Evolutionary conservation across 2,329 filamentous ascomycete genomes (phyloP), one percentile per base, ranked within the genome.

Genomic region (Cordyceps cateniannulata): DNA sequence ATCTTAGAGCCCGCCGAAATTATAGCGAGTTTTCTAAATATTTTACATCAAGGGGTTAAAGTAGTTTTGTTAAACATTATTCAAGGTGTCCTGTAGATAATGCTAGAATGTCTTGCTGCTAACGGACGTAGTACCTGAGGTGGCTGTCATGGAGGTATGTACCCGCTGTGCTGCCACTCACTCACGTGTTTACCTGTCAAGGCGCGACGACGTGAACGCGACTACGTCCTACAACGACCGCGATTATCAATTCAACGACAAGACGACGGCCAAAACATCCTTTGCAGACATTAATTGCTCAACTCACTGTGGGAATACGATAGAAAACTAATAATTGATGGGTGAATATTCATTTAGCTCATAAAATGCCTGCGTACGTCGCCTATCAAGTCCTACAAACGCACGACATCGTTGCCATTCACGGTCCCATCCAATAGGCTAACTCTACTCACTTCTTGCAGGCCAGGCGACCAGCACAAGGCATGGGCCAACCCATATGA

Each of bases 401-500:
- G 64, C 54, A 20, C 27, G 5, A 10, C 45, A 45, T 27, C 4
- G 8, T 5, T n/a, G 27, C 65, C 69, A 63, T 71, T 63, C 10
- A 48, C 59, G 38, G 44, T 48, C 20, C n/a, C 7, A 62, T 42
- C 62, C 49, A 45, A 52, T 50, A 57, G n/a, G 35, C 57, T 59
- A 32, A 59, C 45, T 18, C n/a, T 20, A 20, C 14, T 14, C 8
- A 5, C 25, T 44, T 65, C 20, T 29, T 65, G 51, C 71, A 91
- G 87, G 66, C 82, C 86, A 67, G 88, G 88, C 71, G 85, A 89
- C 69, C 88, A 91, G 73, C 82, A 79, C 65, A 71, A 71, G 58
- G 64, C 71, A 64, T 80, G 84, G 69, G 73, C 77, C 69, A 98
- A 97, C 70, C 93, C 93, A 8, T 99, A 95, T 73, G 87, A 91